A percentile compares a stretch with the other conserved stretches of the same genome.
phyloP scores from a whole-genome alignment of 371 early-diverging fungal species.

The Mortierella sp. region DNA sequence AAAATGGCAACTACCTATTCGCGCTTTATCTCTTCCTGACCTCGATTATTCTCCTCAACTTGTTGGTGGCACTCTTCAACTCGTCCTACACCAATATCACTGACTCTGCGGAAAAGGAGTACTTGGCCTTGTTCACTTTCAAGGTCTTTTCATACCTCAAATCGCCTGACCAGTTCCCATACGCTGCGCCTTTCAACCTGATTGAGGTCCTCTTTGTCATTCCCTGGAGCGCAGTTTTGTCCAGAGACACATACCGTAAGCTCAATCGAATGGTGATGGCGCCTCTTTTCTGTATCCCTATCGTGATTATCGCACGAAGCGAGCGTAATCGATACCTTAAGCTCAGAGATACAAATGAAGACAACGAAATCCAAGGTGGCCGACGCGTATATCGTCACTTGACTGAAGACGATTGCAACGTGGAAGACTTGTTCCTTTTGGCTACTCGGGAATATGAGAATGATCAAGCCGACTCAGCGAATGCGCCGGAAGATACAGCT shows the following conservation, averaged over 20 bases:
- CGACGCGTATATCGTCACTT: conserved; percentile 40
- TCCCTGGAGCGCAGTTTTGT: conserved; percentile 31
- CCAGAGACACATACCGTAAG: conserved; percentile 19
- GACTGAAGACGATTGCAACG: conserved; percentile 29
- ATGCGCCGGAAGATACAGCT: background rate
- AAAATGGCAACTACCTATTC: conserved; percentile 52
- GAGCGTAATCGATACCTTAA: conserved; percentile 39
- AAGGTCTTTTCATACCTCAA: conserved; percentile 57
- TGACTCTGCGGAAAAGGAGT: conserved; percentile 56
- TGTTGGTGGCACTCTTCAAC: conserved; percentile 58
- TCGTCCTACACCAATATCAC: conserved; percentile 59
- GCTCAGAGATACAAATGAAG: conserved; percentile 26
- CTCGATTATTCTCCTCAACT: conserved; percentile 54
- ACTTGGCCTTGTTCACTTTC: conserved; percentile 56
- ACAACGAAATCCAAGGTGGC: conserved; percentile 35
- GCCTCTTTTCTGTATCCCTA: conserved; percentile 37
- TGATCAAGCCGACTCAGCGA: background rate
- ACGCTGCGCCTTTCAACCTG: conserved; percentile 57
- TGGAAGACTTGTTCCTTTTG: conserved; percentile 43
- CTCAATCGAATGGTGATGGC: conserved; percentile 40
- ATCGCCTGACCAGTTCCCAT: conserved; percentile 54
- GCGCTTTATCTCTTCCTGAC: conserved; percentile 56
- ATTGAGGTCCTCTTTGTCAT: conserved; percentile 51
- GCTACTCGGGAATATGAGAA: conserved; percentile 32
- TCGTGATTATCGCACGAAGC: conserved; percentile 23